Percentiles rank a stretch among this genome's conserved stretches.
Conservation (phyloP, 257 asterid genomes). For the Petunia axillaris region DNA sequence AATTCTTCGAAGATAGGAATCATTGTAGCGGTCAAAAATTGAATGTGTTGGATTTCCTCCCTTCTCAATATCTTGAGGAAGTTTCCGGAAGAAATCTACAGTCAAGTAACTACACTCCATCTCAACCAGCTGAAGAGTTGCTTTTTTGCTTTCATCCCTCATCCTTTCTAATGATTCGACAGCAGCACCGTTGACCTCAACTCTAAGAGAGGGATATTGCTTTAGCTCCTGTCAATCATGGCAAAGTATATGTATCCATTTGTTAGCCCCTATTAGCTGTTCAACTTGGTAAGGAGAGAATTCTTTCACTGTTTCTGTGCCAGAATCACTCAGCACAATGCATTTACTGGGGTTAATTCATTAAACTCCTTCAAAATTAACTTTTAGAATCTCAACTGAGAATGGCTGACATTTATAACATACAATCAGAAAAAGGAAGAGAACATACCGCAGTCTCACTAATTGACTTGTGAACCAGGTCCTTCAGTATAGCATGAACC, state of each 20-base stretch:
- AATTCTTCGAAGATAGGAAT: constrained; percentile 84
- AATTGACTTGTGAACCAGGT: constrained; percentile 85
- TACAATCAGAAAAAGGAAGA: background rate
- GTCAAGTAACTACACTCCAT: constrained; percentile 94
- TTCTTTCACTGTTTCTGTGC: background rate
- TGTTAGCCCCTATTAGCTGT: constrained; percentile 18
- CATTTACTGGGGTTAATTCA: background rate
- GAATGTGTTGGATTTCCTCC: constrained; percentile 99
- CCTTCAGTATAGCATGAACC: constrained; percentile 93
- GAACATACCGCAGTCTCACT: constrained; percentile 77
- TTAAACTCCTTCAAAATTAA: constrained; percentile 10
- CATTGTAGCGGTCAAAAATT: constrained; percentile 92
- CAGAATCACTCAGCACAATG: background rate
- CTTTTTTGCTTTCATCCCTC: constrained; percentile 96
- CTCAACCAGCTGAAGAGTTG: constrained; percentile 91
- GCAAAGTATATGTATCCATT: constrained; percentile 19
- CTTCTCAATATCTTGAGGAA: constrained; percentile 98
- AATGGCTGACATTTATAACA: constrained; percentile 5
- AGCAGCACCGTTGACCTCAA: constrained; percentile 87
- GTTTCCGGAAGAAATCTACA: constrained; percentile 95
- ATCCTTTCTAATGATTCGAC: constrained; percentile 86
- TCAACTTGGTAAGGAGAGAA: background rate
- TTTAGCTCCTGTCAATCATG: constrained; percentile 69
- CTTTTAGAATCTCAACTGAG: background rate
- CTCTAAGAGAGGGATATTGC: constrained; percentile 95